These are phyloP conservation scores for Verbascum thapsus DNA, from an alignment of 257 asterid genomes.

Conservation along the genomic window DNA sequence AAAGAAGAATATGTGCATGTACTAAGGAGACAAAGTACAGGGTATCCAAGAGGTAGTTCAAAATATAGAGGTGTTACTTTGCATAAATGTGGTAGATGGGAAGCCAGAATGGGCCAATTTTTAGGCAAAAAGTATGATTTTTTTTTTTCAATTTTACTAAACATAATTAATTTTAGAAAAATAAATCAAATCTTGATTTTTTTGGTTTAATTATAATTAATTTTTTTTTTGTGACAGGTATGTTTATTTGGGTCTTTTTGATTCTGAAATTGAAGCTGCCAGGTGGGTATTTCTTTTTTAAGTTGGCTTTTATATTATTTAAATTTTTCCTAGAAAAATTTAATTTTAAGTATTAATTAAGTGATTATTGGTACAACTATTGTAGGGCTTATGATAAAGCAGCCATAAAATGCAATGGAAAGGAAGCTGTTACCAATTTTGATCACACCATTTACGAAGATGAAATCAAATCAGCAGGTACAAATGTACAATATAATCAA, in stretches of 20 bases:
- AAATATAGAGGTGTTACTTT: constrained; percentile 92
- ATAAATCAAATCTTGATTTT: too few relatives aligned
- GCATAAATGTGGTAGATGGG: constrained; percentile 98
- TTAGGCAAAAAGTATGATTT: constrained; percentile 76
- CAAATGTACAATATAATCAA: too few relatives aligned
- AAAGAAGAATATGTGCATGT: constrained; percentile 95
- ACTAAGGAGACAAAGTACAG: constrained; percentile 81
- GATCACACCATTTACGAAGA: constrained; percentile 84
- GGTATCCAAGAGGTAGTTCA: constrained; percentile 93
- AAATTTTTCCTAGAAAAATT: too few relatives aligned
- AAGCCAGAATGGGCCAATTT: constrained; percentile 93
- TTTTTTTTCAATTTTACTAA: too few relatives aligned
- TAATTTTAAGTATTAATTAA: too few relatives aligned
- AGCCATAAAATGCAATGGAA: constrained; percentile 92
- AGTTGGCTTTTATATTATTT: too few relatives aligned
- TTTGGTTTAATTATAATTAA: neutral
- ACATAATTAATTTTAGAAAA: too few relatives aligned
- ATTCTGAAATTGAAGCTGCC: constrained; percentile 96
- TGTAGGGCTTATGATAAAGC: constrained; percentile 97
- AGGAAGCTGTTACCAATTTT: constrained; percentile 96
- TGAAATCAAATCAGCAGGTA: constrained; percentile 75
- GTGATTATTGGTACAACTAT: neutral
- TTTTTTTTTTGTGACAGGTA: constrained; percentile 49
- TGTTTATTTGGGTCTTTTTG: constrained; percentile 95
- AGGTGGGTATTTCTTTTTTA: constrained; percentile 50